Base-by-base conservation (phyloP, 2,329 filamentous ascomycete genomes). In the Lasiodiplodia hormozganensis region DNA sequence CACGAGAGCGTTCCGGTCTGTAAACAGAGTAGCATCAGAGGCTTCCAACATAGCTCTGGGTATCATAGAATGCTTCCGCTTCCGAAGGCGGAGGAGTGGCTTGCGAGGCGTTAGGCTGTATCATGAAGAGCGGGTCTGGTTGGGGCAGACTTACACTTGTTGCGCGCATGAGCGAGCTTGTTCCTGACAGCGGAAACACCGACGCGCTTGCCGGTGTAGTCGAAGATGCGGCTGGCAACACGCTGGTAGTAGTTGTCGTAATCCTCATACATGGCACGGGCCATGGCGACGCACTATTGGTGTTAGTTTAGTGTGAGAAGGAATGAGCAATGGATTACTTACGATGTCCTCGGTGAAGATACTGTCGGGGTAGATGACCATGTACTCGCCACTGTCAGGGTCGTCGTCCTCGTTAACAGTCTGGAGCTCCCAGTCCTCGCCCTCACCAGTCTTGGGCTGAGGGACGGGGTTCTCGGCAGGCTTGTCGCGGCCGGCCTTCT, bases 121-220 rank as follows among this genome's bases (percentile, higher is more conserved):
- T 11, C 43, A 49, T 4, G 10, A 49, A 6, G 12, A 23, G 23
- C 5, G 14, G 5, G 1, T 31, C 7, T 34, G 25, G 6, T 34
- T 12, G 38, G 21, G 38, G 16, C 7, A 16, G 31, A 62, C 60
- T 64, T 36, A 64, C 60, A 7, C 51, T 21, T 11, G 21, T 38
- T 28, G n/a, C 31, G 43, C 3, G 31, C 11, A 8, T 14, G 8
- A 16, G 12, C 28, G 60, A 85, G 77, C 73, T 82, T 84, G 70
- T 80, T 77, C 71, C 78, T 75, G 40, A 85, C 78, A 25, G 82
- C 78, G 3, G 82, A 78, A 0, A 82, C 77, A 70, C 80, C 77
- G 31, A 86, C 71, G 3, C 77, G 75, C 51, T 83, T 77, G 2
- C 84, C 84, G 1, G 84, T 87, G 74, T 80, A 80, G 66, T 85